phyloP scores from a whole-genome alignment of 306 rosid species.

The Luffa acutangula region DNA sequence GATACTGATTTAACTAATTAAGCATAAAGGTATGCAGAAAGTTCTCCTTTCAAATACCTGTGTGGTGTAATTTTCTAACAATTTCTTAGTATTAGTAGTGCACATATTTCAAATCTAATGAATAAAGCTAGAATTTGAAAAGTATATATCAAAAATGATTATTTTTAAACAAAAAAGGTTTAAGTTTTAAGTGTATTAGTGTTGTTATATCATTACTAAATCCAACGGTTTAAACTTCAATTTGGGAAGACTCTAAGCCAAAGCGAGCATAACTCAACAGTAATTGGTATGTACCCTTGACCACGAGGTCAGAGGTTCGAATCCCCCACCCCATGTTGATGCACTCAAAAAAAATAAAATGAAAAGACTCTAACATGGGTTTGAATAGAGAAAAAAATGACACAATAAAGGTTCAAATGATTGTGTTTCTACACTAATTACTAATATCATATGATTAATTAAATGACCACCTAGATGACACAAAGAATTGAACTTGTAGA shows the following conservation, averaged over 20 bases:
- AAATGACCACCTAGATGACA: background rate
- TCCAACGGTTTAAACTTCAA: background rate
- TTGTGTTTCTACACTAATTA: background rate
- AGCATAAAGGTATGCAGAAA: background rate
- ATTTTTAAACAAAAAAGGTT: background rate
- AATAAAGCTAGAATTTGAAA: background rate
- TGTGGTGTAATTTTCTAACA: background rate
- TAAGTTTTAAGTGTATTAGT: background rate
- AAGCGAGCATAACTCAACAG: too few relatives aligned
- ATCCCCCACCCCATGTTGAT: too few relatives aligned
- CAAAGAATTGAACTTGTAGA: background rate
- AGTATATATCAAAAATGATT: too few relatives aligned
- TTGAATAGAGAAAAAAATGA: background rate
- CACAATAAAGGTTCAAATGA: background rate
- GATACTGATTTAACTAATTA: background rate
- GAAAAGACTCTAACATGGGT: background rate
- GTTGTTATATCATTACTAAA: background rate
- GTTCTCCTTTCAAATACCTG: background rate
- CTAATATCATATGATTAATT: background rate
- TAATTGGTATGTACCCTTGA: too few relatives aligned
- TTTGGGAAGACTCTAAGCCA: background rate
- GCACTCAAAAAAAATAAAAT: too few relatives aligned
- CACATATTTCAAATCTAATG: background rate
- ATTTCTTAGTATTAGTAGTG: background rate
- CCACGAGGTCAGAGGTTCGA: too few relatives aligned